Base-by-base conservation (phyloP, 371 early-diverging fungal genomes). In the Mucor mucedo region DNA sequence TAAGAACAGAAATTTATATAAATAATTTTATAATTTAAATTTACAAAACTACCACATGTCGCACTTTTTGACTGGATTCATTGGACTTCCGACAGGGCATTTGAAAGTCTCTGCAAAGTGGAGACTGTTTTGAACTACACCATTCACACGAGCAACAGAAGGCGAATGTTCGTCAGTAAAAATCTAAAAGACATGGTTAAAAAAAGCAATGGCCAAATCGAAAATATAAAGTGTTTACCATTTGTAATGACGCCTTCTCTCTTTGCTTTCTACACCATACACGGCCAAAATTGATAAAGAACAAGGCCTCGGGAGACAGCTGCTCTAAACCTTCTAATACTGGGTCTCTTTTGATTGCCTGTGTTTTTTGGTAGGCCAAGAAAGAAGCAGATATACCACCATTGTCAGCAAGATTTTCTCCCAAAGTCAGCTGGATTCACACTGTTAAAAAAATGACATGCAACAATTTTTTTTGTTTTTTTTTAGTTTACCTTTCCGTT, bases 341-440 rank as follows among this genome's bases (percentile, higher is more conserved):
- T 13, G 58, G 55, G 21, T 63, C 72, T 70, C 16, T 41, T 44
- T n/a, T 53, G 41, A 38, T 60, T 71, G 9, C 63, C 68, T 5
- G 66, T 50, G 45, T 66, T 8, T 47, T 52, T 30, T 58, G 58
- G 71, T 77, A 82, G 10, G 84, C 73, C 16, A 65, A 27, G 52
- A 71, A 83, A 0, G 84, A 60, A 38, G 71, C 69, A 7, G 67
- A 62, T 38, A 85, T 6, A 2, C 91, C 93, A 13, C 90, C 92
- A 64, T 89, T 89, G 65, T 93, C 93, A 5, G 93, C 91, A 38
- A 93, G 63, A 60, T 90, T 92, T 69, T 91, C 91, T 16, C 83
- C 83, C n/a, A 91, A 66, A 0, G 90, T 91, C 9, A 87, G 50
- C 66, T 78, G 28, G 33, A 29, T 7, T 28, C 7, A 32, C 4